Conservation (phyloP, 2,329 filamentous ascomycete genomes). For the Huntiella omanensis region DNA sequence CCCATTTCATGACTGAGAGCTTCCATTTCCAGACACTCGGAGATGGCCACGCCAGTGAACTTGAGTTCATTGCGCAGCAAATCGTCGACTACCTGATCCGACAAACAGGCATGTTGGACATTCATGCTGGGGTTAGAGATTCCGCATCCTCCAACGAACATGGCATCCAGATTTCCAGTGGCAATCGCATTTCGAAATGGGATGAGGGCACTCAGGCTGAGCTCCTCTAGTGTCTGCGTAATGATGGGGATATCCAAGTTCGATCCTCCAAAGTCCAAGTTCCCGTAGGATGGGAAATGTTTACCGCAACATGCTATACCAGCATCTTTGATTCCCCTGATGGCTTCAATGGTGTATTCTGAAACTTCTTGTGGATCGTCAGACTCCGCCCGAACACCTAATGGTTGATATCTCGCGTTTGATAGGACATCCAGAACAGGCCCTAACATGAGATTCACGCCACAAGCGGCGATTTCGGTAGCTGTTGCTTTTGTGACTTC, state of each 20-base stretch:
- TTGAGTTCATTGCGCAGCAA: constrained; percentile 72
- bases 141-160: constrained; percentile 89
- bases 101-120: constrained; percentile 86
- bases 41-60: constrained; percentile 83
- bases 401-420: constrained; percentile 75
- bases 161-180: constrained; percentile 65
- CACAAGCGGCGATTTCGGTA: constrained; percentile 77
- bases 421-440: constrained; percentile 87
- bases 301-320: constrained; percentile 82
- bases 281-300: constrained; percentile 92
- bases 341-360: constrained; percentile 73
- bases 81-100: constrained; percentile 82
- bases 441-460: constrained; percentile 88
- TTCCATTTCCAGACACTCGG: constrained; percentile 93
- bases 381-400: constrained; percentile 75
- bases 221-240: constrained; percentile 79
- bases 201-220: constrained; percentile 78
- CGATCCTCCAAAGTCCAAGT: constrained; percentile 80
- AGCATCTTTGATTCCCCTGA: constrained; percentile 84
- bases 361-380: constrained; percentile 94
- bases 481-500: constrained; percentile 85
- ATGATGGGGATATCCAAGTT: constrained; percentile 88
- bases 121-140: constrained; percentile 86
- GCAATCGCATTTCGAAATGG: constrained; percentile 82
- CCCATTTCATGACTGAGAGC: constrained; percentile 87